Evolutionary conservation across 371 early-diverging fungal genomes (phyloP), one percentile per base, ranked within the genome.

Genomic region (Dinochytrium kinnereticum): DNA sequence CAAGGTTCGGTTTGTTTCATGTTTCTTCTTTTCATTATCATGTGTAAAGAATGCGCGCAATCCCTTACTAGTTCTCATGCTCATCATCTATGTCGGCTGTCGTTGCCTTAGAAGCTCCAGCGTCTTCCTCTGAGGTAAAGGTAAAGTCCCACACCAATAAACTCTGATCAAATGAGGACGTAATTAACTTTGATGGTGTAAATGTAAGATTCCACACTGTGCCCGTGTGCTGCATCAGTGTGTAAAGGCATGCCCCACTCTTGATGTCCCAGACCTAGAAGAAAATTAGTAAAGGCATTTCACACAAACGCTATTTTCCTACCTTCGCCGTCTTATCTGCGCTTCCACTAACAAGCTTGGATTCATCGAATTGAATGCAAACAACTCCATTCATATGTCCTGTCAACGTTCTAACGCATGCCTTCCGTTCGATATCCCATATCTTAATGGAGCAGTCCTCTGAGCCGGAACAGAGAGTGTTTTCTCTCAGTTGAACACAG

Each of bases 81-180:
- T n/a, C n/a, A n/a, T n/a, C n/a, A n/a, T n/a, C n/a, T n/a, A n/a
- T n/a, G n/a, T n/a, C n/a, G n/a, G n/a, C n/a, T n/a, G n/a, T n/a
- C n/a, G n/a, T n/a, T n/a, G n/a, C n/a, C n/a, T n/a, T n/a, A n/a
- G n/a, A n/a, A n/a, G n/a, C n/a, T n/a, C n/a, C n/a, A n/a, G n/a
- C n/a, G n/a, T n/a, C n/a, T n/a, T n/a, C n/a, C n/a, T n/a, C n/a
- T n/a, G n/a, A n/a, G n/a, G n/a, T 44, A 44, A 64, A 64, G 19
- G 78, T 76, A 72, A 85, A 85, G 68, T 85, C 83, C 77, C 80
- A 80, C 34, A 81, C 76, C 17, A 82, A 74, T 39, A 85, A 37
- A 36, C 74, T 64, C 50, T 73, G 76, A 68, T 85, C 85, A 68
- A 85, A 81, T 24, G 83, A 81, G 44, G 78, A 75, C 37, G 80